phyloP scores from a whole-genome alignment of 2,329 filamentous ascomycete species.

The Cladophialophora chaetospira region DNA sequence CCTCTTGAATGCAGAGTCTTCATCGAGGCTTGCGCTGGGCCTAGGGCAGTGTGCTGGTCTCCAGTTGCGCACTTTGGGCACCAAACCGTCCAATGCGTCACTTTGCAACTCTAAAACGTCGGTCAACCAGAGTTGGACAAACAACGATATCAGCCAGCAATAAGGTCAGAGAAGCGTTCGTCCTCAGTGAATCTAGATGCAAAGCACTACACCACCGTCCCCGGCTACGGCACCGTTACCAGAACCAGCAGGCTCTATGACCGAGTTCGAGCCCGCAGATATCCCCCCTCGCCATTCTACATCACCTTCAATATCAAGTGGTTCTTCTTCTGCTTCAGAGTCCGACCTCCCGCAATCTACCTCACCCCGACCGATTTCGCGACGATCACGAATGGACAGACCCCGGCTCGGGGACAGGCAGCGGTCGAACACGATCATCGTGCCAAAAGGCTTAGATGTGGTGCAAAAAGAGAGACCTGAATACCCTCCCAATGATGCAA shows the following conservation, averaged over 20 bases:
- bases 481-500: constrained; percentile 82
- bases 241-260: constrained; percentile 22
- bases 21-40: constrained; percentile 17
- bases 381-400: constrained; percentile 53
- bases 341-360: constrained; percentile 49
- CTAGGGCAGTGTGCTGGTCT: constrained; percentile 17
- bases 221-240: constrained; percentile 24
- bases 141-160: constrained; percentile 10
- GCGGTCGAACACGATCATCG: constrained; percentile 79
- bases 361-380: constrained; percentile 55
- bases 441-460: constrained; percentile 73
- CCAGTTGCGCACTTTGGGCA: constrained; percentile 4
- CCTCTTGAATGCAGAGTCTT: constrained; percentile 15
- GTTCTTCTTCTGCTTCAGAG: constrained; percentile 48
- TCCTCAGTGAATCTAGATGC: constrained; percentile 14
- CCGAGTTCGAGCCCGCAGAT: constrained; percentile 1
- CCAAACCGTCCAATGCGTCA: constrained; percentile 26
- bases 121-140: constrained; percentile 19
- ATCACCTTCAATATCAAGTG: constrained; percentile 30
- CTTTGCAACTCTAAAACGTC: constrained; percentile 20
- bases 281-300: constrained; percentile 14
- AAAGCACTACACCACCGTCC: constrained; percentile 15
- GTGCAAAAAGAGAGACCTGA: constrained; percentile 73
- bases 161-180: not conserved
- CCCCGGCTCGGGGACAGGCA: constrained; percentile 73